phyloP scores from a whole-genome alignment of 139 green algal species.

The Nannochloris sp. region DNA sequence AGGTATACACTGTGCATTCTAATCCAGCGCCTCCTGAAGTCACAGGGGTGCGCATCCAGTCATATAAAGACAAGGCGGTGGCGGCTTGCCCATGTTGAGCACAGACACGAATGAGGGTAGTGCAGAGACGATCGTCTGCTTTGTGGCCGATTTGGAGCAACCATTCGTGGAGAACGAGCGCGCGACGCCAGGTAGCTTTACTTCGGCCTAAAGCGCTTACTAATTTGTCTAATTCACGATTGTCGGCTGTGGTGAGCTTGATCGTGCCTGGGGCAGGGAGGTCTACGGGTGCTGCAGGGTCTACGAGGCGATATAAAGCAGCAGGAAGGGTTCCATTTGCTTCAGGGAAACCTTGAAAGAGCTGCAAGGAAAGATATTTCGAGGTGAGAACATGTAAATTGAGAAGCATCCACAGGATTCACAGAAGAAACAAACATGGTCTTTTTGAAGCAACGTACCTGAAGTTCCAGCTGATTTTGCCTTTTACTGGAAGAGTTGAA shows the following conservation, averaged over 20 bases:
- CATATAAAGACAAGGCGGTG: conserved; percentile 67
- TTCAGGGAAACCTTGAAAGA: conserved; percentile 14
- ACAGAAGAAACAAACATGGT: not conserved
- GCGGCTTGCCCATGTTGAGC: conserved; percentile 62
- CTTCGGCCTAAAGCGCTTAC: conserved; percentile 54
- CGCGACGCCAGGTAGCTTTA: conserved; percentile 69
- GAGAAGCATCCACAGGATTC: not conserved
- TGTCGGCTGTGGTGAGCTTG: conserved; percentile 33
- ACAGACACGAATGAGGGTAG: conserved; percentile 76
- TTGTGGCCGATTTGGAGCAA: conserved; percentile 55
- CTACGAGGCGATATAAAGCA: conserved; percentile 37
- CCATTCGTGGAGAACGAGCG: conserved; percentile 66
- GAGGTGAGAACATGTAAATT: not conserved
- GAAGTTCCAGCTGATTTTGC: not conserved
- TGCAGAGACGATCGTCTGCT: conserved; percentile 74
- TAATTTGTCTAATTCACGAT: conserved; percentile 80
- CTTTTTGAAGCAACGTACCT: not conserved
- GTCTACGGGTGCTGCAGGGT: conserved; percentile 32
- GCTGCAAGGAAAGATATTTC: not conserved
- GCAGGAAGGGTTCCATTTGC: conserved; percentile 31
- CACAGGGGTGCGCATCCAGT: conserved; percentile 65
- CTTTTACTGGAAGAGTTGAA: not conserved
- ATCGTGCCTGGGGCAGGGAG: conserved; percentile 27
- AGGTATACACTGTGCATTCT: conserved; percentile 68
- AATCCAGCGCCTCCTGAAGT: conserved; percentile 57